Evolutionary conservation across 306 rosid genomes (phyloP).

Genomic region (Amphicarpaea edgeworthii): DNA sequence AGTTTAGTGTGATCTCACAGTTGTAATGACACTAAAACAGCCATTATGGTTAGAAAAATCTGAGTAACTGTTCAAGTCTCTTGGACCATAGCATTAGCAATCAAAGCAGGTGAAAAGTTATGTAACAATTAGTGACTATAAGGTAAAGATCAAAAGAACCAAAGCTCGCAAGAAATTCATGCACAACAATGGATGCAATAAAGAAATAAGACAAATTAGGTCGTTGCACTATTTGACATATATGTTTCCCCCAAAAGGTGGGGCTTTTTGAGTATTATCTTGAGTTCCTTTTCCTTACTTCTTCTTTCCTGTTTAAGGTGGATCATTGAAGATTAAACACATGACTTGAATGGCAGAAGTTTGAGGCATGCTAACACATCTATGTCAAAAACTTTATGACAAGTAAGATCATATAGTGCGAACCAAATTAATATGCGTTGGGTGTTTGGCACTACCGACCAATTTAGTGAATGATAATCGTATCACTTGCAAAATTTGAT

Average conservation of each 20-base stretch:
- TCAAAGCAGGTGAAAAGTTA: conserved; percentile 44
- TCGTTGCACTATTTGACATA: conserved; percentile 39
- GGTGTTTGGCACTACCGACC: conserved; percentile 70
- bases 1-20: conserved; percentile 37
- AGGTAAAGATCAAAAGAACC: conserved; percentile 7
- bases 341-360: conserved; percentile 20
- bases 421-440: conserved; percentile 59
- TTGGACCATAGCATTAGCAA: conserved; percentile 35
- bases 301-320: background rate
- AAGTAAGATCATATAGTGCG: background rate
- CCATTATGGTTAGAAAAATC: conserved; percentile 1
- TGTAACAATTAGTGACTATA: conserved; percentile 10
- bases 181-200: conserved; percentile 10
- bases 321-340: no score
- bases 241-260: conserved; percentile 23
- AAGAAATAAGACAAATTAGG: background rate
- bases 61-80: conserved; percentile 32
- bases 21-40: conserved; percentile 26
- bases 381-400: conserved; percentile 54
- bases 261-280: conserved; percentile 16
- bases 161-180: conserved; percentile 8
- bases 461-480: conserved; percentile 36
- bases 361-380: conserved; percentile 38
- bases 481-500: conserved; percentile 29
- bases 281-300: background rate